Evolutionary conservation across 2,329 filamentous ascomycete genomes (phyloP).

Genomic region (Xylaria sp.): DNA sequence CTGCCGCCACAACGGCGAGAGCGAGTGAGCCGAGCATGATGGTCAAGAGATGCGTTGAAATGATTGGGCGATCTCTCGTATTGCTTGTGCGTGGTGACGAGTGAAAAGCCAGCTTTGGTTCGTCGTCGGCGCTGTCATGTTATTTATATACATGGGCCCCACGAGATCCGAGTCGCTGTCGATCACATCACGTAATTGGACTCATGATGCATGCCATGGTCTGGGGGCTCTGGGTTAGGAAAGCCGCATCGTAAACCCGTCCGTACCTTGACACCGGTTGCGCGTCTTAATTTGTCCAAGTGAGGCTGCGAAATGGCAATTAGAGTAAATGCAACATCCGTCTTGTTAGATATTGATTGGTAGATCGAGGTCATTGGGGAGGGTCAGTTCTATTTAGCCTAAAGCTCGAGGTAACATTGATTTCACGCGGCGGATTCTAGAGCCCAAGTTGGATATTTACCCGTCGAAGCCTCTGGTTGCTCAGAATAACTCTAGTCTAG

Average conservation of each 20-base stretch:
- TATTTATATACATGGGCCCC: conserved; percentile 23
- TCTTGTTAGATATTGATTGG: conserved; percentile 22
- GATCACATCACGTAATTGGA: neutral
- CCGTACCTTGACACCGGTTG: conserved; percentile 11
- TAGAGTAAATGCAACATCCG: conserved; percentile 21
- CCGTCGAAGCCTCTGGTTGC: conserved; percentile 12
- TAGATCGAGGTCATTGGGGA: conserved; percentile 6
- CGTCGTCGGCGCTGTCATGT: neutral
- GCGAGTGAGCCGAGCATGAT: conserved; percentile 34
- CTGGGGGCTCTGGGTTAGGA: conserved; percentile 12
- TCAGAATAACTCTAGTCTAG: neutral
- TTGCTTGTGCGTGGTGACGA: conserved; percentile 8
- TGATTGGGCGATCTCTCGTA: neutral
- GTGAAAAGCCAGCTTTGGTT: neutral
- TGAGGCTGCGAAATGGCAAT: conserved; percentile 23
- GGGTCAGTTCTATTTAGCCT: conserved; percentile 28
- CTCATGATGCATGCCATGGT: conserved; percentile 2
- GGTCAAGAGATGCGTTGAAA: neutral
- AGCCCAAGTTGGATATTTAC: conserved; percentile 28
- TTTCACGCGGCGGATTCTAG: neutral
- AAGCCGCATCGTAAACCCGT: conserved; percentile 26
- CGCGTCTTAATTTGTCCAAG: conserved; percentile 20
- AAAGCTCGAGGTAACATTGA: conserved; percentile 23
- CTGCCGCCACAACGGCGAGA: conserved; percentile 30
- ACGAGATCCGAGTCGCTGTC: neutral